A percentile compares a stretch with the other conserved stretches of the same genome.
Conservation (phyloP, 2,329 filamentous ascomycete species). For the Arachnomyces sp. region DNA sequence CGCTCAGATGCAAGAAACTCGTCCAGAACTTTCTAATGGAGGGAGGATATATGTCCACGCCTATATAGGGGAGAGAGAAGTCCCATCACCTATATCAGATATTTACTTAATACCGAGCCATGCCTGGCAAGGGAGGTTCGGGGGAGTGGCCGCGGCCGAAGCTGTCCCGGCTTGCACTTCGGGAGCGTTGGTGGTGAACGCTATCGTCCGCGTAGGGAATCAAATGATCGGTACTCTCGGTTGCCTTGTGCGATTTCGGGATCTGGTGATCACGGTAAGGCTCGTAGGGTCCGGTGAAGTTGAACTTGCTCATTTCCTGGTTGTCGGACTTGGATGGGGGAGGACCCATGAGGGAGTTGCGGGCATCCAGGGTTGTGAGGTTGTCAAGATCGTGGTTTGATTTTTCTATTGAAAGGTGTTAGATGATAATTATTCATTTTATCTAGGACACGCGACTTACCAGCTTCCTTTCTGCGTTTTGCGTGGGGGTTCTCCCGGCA, state of each 20-base stretch:
- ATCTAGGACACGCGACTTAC: conserved; percentile 47
- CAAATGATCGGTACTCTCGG: conserved; percentile 27
- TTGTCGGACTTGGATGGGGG: conserved; percentile 26
- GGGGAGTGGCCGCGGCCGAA: conserved; percentile 24
- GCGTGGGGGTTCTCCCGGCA: conserved; percentile 85
- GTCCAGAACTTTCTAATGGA: no score
- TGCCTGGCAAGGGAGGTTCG: conserved; percentile 4
- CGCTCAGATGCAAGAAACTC: no score
- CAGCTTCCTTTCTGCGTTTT: conserved; percentile 77
- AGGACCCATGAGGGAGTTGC: conserved; percentile 70
- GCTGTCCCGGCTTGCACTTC: conserved; percentile 21
- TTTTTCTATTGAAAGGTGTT: conserved; percentile 54
- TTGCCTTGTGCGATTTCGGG: conserved; percentile 17
- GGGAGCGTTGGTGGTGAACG: conserved; percentile 17
- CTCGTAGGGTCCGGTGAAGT: conserved; percentile 32
- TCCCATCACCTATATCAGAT: no score
- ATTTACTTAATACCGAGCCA: conserved; percentile 11
- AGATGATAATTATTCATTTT: neutral
- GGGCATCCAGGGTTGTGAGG: conserved; percentile 77
- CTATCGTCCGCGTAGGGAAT: conserved; percentile 22
- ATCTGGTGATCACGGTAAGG: conserved; percentile 27
- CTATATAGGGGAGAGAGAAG: conserved; percentile 26
- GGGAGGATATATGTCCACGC: conserved; percentile 15
- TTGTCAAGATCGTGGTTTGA: conserved; percentile 66
- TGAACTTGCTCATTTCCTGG: conserved; percentile 33